phyloP scores from a whole-genome alignment of 192 early-diverging fungal genomes.

The Gonapodya prolifera region DNA sequence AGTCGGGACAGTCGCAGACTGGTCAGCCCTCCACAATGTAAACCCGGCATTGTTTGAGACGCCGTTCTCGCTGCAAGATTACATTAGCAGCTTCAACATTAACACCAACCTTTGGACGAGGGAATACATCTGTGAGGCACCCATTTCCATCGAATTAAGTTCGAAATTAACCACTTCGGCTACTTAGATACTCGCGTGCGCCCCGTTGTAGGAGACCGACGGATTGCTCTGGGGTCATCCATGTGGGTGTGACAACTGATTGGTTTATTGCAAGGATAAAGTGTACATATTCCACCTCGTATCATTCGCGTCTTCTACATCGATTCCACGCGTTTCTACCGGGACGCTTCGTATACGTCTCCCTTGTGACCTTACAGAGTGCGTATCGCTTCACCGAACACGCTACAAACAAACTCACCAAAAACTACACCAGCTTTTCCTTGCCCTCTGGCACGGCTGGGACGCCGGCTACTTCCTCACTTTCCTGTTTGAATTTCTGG shows the following conservation, averaged over 20 bases:
- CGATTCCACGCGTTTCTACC: no score
- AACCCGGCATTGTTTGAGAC: slow-evolving; percentile 28
- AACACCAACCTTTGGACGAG: slow-evolving; percentile 55
- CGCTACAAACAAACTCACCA: no score
- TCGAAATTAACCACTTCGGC: no score
- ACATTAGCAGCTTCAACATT: slow-evolving; percentile 46
- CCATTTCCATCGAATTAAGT: no score
- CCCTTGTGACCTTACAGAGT: slow-evolving; percentile 38
- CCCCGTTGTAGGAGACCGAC: neutral
- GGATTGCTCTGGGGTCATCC: neutral
- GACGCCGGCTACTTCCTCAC: slow-evolving; percentile 40
- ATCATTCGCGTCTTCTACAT: no score
- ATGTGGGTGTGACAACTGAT: no score
- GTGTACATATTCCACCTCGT: no score
- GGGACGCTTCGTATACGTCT: no score
- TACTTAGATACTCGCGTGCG: neutral
- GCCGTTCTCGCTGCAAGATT: slow-evolving; percentile 29
- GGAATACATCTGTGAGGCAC: slow-evolving; percentile 45
- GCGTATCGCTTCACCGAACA: slow-evolving; percentile 27
- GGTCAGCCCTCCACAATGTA: slow-evolving; percentile 40
- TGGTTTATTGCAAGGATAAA: no score
- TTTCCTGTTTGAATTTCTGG: slow-evolving; percentile 44
- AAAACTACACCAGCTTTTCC: slow-evolving; percentile 23
- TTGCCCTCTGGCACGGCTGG: slow-evolving; percentile 53
- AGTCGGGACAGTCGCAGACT: slow-evolving; percentile 13